phyloP scores from a whole-genome alignment of 352 stramenopile species.

The Aphanomyces cochlioides region DNA sequence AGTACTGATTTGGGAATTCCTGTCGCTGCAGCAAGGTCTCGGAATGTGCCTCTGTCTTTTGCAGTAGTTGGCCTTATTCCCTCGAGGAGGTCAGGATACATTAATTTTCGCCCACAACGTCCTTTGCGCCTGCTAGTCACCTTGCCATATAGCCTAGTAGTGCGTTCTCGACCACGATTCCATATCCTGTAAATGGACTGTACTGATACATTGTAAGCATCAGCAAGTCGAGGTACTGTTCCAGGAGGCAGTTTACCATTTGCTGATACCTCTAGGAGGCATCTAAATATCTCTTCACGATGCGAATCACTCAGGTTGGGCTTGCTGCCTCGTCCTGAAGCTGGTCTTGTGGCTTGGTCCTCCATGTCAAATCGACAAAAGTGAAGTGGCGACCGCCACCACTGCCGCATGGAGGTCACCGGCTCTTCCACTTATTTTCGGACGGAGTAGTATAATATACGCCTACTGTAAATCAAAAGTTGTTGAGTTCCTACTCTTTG shows the following conservation, averaged over 20 bases:
- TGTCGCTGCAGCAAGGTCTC: not conserved
- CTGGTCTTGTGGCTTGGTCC: not conserved
- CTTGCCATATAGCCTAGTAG: not conserved
- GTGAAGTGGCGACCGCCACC: no score
- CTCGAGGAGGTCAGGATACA: slow-evolving; percentile 13
- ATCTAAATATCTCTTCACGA: not conserved
- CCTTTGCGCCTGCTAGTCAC: not conserved
- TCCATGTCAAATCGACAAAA: no score
- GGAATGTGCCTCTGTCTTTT: slow-evolving; percentile 9
- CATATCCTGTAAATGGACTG: slow-evolving; percentile 24
- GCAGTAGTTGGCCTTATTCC: not conserved
- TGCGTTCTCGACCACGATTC: slow-evolving; percentile 12
- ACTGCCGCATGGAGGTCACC: no score
- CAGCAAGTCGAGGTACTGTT: not conserved
- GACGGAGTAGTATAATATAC: no score
- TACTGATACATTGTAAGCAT: slow-evolving; percentile 1
- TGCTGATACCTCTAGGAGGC: not conserved
- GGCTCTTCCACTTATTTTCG: no score
- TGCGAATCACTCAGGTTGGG: slow-evolving; percentile 1
- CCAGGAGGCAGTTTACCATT: not conserved
- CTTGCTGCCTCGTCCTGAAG: not conserved
- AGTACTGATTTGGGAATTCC: slow-evolving; percentile 12
- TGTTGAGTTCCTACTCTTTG: no score
- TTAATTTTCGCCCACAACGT: slow-evolving; percentile 14
- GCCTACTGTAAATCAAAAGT: no score